Evolutionary conservation across 164 flowering plant genomes (phyloP).

Genomic region (Pachysandra terminalis): DNA sequence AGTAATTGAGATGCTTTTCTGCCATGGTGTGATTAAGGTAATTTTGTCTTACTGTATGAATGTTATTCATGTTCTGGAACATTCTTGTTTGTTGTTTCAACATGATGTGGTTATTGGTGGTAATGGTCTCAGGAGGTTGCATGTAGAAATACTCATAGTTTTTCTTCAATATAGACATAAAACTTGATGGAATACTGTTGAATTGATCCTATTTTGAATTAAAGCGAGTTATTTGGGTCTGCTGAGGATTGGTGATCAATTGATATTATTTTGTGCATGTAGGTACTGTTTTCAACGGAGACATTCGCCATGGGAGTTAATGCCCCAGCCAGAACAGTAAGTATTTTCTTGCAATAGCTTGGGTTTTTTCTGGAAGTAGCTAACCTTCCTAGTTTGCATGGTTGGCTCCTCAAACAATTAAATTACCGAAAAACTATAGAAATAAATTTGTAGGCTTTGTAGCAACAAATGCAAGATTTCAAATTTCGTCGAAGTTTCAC

Average conservation of each 20-base stretch:
- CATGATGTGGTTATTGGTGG: not conserved
- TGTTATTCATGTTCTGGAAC: not conserved
- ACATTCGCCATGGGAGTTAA: slow-evolving; percentile 99
- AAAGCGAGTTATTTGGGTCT: slow-evolving; percentile 3
- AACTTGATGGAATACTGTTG: not conserved
- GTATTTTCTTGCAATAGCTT: slow-evolving; percentile 17
- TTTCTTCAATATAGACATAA: not conserved
- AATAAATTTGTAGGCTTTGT: too few species aligned
- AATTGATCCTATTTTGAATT: slow-evolving; percentile 6
- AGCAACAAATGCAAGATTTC: too few species aligned
- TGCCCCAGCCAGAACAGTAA: slow-evolving; percentile 99
- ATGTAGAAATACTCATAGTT: not conserved
- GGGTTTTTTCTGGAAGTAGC: not conserved
- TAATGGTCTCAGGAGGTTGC: not conserved
- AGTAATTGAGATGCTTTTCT: slow-evolving; percentile 99
- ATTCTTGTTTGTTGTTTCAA: not conserved
- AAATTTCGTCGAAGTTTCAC: too few species aligned
- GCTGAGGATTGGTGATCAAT: not conserved
- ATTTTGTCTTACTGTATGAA: not conserved
- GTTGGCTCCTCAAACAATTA: too few species aligned
- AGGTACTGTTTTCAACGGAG: slow-evolving; percentile 97
- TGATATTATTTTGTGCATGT: slow-evolving; percentile 12
- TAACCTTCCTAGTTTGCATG: too few species aligned
- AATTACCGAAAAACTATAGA: too few species aligned
- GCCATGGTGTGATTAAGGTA: slow-evolving; percentile 96